phyloP scores from a whole-genome alignment of 441 rosid species.

The Syzygium malaccense region DNA sequence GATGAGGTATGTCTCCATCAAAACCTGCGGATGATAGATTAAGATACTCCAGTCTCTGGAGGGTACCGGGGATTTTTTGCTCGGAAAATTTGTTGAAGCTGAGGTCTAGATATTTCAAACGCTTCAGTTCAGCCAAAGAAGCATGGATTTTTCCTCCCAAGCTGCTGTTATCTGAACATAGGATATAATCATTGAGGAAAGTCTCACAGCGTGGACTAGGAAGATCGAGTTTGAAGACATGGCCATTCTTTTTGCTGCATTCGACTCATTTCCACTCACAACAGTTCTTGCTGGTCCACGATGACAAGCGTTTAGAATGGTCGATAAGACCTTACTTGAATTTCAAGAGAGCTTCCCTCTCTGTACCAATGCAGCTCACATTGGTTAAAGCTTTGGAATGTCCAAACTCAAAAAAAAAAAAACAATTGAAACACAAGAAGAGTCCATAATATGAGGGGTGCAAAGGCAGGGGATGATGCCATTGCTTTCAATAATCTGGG shows the following conservation, averaged over 20 bases:
- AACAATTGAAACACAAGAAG: neutral
- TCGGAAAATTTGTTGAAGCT: too few relatives aligned
- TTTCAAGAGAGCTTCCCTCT: neutral
- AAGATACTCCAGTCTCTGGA: neutral
- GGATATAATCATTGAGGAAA: neutral
- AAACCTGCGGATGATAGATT: neutral
- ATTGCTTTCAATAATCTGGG: neutral
- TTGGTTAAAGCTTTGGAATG: neutral
- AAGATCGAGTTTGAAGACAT: neutral
- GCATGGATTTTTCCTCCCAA: neutral
- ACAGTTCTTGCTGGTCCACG: neutral
- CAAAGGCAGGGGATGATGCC: neutral
- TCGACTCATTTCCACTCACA: neutral
- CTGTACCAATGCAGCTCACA: neutral
- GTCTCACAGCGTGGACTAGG: neutral
- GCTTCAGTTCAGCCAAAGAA: neutral
- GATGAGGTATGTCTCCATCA: neutral
- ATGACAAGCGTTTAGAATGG: neutral
- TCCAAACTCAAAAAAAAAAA: too few relatives aligned
- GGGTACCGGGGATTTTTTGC: neutral
- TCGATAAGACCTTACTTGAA: neutral
- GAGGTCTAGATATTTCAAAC: neutral
- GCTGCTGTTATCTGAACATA: neutral
- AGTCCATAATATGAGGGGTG: neutral
- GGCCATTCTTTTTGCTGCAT: neutral